Conservation (phyloP, 2,329 filamentous ascomycete species). For the Ascochyta lentis region DNA sequence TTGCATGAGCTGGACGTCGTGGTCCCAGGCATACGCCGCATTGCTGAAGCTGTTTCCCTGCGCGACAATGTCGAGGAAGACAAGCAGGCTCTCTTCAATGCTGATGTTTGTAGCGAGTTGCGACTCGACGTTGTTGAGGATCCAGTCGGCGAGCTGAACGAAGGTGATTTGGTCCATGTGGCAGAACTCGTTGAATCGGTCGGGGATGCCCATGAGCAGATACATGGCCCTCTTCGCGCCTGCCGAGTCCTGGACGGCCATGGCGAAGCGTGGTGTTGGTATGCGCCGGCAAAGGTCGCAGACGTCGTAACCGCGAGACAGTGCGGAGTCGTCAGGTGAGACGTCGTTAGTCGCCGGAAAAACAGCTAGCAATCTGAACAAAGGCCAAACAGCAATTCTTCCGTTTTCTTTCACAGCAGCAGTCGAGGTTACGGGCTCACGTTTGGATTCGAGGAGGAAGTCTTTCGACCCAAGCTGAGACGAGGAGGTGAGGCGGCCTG, state of each 20-base stretch:
- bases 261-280: slow-evolving; percentile 17
- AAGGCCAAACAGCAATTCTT: slow-evolving; percentile 6
- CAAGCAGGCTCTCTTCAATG: slow-evolving; percentile 47
- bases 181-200: slow-evolving; percentile 47
- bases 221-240: slow-evolving; percentile 40
- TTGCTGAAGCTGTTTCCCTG: slow-evolving; percentile 45
- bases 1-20: slow-evolving; percentile 45
- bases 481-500: slow-evolving; percentile 17
- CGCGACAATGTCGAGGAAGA: slow-evolving; percentile 48
- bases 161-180: slow-evolving; percentile 50
- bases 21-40: slow-evolving; percentile 44
- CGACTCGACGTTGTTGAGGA: slow-evolving; percentile 42
- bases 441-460: neutral
- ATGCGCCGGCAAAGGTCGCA: neutral
- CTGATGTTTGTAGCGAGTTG: slow-evolving; percentile 40
- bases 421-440: neutral
- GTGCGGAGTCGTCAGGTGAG: slow-evolving; percentile 21
- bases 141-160: slow-evolving; percentile 48
- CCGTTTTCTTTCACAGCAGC: neutral
- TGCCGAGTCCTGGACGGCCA: slow-evolving; percentile 31
- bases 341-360: slow-evolving; percentile 13
- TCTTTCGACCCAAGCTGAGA: slow-evolving; percentile 11
- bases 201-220: slow-evolving; percentile 45
- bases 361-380: slow-evolving; percentile 9
- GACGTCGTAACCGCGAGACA: slow-evolving; percentile 4